Percentiles rank a stretch among this genome's conserved stretches.
Evolutionary conservation across 352 stramenopile species (phyloP).

Genomic region (Phytophthora sp.): DNA sequence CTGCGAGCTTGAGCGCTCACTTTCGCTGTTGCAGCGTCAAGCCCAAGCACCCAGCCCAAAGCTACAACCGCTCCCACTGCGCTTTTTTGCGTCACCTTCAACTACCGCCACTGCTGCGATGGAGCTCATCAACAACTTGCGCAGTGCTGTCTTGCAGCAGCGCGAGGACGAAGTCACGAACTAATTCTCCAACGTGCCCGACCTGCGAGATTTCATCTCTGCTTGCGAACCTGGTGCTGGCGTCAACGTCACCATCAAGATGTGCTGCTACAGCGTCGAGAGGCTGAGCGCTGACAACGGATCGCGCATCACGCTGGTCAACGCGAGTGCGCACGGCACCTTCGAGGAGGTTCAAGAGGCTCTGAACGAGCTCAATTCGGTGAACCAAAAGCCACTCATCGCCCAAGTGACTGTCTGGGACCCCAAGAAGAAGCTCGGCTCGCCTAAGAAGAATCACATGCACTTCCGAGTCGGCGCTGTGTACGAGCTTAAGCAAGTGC

Average conservation of each 20-base stretch:
- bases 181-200: neutral
- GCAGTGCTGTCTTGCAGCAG: neutral
- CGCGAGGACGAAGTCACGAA: constrained; percentile 5
- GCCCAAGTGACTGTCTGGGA: constrained; percentile 2
- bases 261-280: neutral
- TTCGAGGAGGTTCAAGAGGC: neutral
- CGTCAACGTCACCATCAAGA: neutral
- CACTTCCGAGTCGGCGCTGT: constrained; percentile 1
- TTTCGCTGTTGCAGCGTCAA: neutral
- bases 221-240: neutral
- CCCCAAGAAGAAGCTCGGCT: neutral
- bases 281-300: neutral
- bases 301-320: neutral
- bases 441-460: neutral
- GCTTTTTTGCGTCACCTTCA: too few relatives aligned
- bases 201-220: constrained; percentile 4
- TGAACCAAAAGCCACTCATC: constrained; percentile 1
- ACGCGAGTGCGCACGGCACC: neutral
- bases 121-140: neutral
- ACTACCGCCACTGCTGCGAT: neutral
- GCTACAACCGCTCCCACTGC: neutral
- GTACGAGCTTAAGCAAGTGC: constrained; percentile 17
- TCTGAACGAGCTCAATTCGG: neutral
- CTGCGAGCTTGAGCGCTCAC: too few relatives aligned
- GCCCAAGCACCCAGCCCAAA: neutral